These are phyloP conservation scores for Trapa bicornis DNA, from an alignment of 345 rosid genomes.

Conservation along the genomic window DNA sequence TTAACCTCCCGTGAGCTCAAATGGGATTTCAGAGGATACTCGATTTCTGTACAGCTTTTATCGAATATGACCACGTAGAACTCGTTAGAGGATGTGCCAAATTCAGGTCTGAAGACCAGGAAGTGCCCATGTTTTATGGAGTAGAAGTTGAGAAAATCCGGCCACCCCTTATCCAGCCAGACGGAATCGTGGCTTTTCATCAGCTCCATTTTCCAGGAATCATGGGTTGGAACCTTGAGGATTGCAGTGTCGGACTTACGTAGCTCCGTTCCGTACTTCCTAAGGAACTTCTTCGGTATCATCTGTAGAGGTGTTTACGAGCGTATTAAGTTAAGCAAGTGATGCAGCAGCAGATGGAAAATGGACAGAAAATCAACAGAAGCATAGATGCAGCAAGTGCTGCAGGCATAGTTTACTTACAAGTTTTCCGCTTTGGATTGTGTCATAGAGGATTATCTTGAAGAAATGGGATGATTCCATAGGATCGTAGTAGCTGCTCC, in stretches of 20 bases:
- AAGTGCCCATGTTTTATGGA: slow-evolving; percentile 9
- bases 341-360: too few relatives aligned
- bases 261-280: slow-evolving; percentile 8
- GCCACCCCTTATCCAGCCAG: slow-evolving; percentile 11
- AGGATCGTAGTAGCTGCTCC: background rate
- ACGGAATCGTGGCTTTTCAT: background rate
- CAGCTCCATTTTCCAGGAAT: slow-evolving; percentile 12
- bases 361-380: too few relatives aligned
- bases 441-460: slow-evolving; percentile 12
- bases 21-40: slow-evolving; percentile 1
- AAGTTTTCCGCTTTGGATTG: slow-evolving; percentile 6
- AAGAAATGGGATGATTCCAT: slow-evolving; percentile 10
- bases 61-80: slow-evolving; percentile 10
- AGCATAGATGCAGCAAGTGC: too few relatives aligned
- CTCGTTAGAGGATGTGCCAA: background rate
- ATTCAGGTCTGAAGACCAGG: slow-evolving; percentile 5
- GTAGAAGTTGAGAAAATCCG: slow-evolving; percentile 7
- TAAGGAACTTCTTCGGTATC: slow-evolving; percentile 16
- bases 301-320: slow-evolving; percentile 4
- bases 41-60: slow-evolving; percentile 9
- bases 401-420: background rate
- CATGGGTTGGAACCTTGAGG: slow-evolving; percentile 10
- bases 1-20: background rate
- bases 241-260: background rate
- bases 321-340: too few relatives aligned